Base-by-base conservation (phyloP, 805 yeast genomes). In the Yamadazyma sp. region DNA sequence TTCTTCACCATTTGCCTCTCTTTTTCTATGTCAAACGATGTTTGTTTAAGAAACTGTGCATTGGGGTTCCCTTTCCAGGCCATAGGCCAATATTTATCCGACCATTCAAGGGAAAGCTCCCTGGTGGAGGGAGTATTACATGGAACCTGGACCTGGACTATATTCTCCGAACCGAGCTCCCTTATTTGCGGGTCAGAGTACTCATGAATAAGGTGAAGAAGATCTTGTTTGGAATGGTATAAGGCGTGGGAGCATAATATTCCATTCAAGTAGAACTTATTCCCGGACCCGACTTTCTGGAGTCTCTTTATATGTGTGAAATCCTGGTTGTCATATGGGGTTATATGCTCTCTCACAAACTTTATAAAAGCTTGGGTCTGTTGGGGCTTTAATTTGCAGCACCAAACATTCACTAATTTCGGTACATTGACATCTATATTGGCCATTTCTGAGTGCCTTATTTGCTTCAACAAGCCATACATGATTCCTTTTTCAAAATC, bases 51-150 rank as follows among this genome's bases (percentile, higher is more conserved):
- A 21, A 74, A 75, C 51, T 84, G 93, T 42, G 80, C 78, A 48
- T 80, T 70, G 0, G 95, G 95, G 53, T 90, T 88, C 0, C 98
- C 98, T 48, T 89, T 81, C 98, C 98, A 93, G 26, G 87, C 71
- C 37, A 87, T 62, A 0, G 98, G 98, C 99, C 98, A 91, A 47
- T 73, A 75, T 12, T 63, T 47, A 3, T 58, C 39, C 2, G 89
- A 74, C 96, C 96, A 90, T 28, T 67, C 64, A 1, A 59, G 41
- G 15, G 83, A 73, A 11, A 78, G 57, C n/a, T 82, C 88, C 47
- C 82, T 84, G 3, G 87, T 78, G 4, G 73, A 67, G 0, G 97
- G 95, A n/a, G 75, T 72, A 39, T 68, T 69, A 17, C 51, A 51
- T 0, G 97, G 93, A 1, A 86, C 76, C 3, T 59, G 40, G 2